Base-by-base conservation (phyloP, 176 grass and related monocot genomes). In the Avena atlantica region DNA sequence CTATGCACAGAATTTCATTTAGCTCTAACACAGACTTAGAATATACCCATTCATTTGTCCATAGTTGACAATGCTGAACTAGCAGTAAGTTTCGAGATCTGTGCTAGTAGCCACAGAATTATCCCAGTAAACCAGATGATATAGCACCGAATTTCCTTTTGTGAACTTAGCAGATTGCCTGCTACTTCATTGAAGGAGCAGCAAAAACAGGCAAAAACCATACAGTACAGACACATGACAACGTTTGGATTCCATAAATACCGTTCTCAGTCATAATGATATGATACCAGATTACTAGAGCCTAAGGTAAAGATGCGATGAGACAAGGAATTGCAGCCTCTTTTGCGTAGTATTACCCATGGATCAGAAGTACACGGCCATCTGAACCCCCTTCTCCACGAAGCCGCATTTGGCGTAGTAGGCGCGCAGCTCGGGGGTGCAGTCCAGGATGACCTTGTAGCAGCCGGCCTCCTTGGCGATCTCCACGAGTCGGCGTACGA, bases 391-490 rank as follows among this genome's bases (percentile, higher is more conserved):
- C 87, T 94, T 98, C 90, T 96, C 90, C 12, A 87, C 73, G 71
- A 96, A 98, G 19, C 93, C 96, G 24, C 96, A 96, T 53, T 91
- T 94, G 59, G 88, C 83, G 45, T 98, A 96, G 87, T 94, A 98
- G 40, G 86, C 71, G 45, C 87, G 84, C 29, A 94, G 88, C 82
- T 96, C 93, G 16, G 84, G 74, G 13, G 86, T 89, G 88, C 96
- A 96, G 61, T 96, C 96, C 20, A 98, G 92, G 74, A 98, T 98
- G 75, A 94, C 93, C 90, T 96, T 98, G 82, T 94, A 96, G 87
- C 93, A 98, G 13, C 93, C 90, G 2, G 85, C 81, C 17, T 65
- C 93, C 88, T 79, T 91, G 62, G 96, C 89, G 65, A 81, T 71
- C 29, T 98, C 90, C 21, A 92, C 83, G 45, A 98, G 92, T 86